phyloP scores from a whole-genome alignment of 108 stramenopile genomes.

The Asterionellopsis glacialis region DNA sequence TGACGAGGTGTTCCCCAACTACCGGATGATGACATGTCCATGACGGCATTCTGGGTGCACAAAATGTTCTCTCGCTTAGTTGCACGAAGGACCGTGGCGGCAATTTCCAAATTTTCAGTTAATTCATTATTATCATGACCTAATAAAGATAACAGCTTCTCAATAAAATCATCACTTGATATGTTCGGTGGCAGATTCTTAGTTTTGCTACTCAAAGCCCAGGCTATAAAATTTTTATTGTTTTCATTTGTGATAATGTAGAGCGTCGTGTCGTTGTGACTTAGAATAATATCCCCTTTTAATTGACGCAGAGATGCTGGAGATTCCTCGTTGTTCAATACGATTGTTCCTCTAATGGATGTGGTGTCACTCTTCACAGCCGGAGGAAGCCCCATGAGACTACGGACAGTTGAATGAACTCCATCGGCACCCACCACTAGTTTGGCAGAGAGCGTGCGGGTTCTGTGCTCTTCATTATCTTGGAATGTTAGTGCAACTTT shows the following conservation, averaged over 20 bases:
- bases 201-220: conserved; percentile 12
- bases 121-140: background rate
- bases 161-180: conserved; percentile 4
- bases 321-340: background rate
- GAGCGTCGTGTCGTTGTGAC: background rate
- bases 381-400: conserved; percentile 4
- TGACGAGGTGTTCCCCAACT: conserved; percentile 36
- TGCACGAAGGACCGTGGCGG: conserved; percentile 1
- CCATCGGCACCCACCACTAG: conserved; percentile 45
- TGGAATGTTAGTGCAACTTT: too few species aligned
- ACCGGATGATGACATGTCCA: too few species aligned
- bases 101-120: background rate
- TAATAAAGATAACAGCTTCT: conserved; percentile 5
- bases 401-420: conserved; percentile 29
- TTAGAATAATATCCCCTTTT: too few species aligned
- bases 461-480: too few species aligned
- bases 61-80: conserved; percentile 5
- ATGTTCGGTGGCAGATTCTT: too few species aligned
- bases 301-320: background rate
- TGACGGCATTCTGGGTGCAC: conserved; percentile 1
- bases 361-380: conserved; percentile 6
- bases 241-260: background rate
- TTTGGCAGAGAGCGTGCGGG: too few species aligned
- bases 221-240: background rate
- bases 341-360: conserved; percentile 17